Percentiles rank a stretch among this genome's conserved stretches.
Conservation (phyloP, 805 yeast genomes). For the Teunomyces tritomae region DNA sequence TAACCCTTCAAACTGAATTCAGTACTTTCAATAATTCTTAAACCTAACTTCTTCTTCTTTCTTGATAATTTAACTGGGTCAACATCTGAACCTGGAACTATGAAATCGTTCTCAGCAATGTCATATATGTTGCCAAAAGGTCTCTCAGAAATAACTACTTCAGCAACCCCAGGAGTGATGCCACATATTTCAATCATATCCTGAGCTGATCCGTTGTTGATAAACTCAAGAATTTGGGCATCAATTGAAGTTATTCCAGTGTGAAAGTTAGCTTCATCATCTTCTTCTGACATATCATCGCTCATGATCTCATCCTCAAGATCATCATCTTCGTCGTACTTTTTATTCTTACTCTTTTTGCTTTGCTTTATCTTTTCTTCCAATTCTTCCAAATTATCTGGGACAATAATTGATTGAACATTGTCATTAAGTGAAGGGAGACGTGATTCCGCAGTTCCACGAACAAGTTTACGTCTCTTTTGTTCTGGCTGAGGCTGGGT, state of each 20-base stretch:
- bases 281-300: constrained; percentile 49
- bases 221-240: constrained; percentile 65
- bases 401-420: neutral
- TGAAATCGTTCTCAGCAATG: constrained; percentile 58
- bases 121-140: constrained; percentile 64
- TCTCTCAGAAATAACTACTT: constrained; percentile 58
- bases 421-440: neutral
- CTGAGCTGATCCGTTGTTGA: constrained; percentile 71
- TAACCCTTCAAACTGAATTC: constrained; percentile 77
- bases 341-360: constrained; percentile 17
- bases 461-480: constrained; percentile 36
- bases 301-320: constrained; percentile 45
- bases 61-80: constrained; percentile 15
- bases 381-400: constrained; percentile 35
- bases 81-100: constrained; percentile 25
- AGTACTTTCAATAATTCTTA: constrained; percentile 68
- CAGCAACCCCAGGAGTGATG: constrained; percentile 65
- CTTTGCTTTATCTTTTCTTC: constrained; percentile 40
- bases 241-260: constrained; percentile 53
- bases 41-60: constrained; percentile 60
- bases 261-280: constrained; percentile 29
- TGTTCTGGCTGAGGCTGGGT: constrained; percentile 18
- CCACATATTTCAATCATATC: constrained; percentile 82
- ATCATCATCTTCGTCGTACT: constrained; percentile 34
- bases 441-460: constrained; percentile 25